These are phyloP conservation scores for Colletotrichum neosansevieriae DNA, from an alignment of 2,329 filamentous ascomycete species.

Conservation along the genomic window DNA sequence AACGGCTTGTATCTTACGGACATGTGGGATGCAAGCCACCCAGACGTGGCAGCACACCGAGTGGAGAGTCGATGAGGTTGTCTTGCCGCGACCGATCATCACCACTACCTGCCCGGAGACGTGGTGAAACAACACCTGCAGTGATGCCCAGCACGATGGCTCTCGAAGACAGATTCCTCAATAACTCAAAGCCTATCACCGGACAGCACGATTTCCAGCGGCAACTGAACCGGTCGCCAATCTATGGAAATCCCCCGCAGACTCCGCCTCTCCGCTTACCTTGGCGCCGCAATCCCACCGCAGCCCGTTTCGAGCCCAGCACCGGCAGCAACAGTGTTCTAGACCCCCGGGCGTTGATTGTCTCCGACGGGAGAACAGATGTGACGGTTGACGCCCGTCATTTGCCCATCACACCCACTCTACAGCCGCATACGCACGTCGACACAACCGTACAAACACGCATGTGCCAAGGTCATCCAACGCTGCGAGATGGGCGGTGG, in stretches of 20 bases:
- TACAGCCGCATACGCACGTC: no score
- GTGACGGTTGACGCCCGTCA: no score
- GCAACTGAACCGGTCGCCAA: constrained; percentile 9
- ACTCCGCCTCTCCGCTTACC: neutral
- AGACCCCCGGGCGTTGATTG: no score
- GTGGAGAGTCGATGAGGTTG: neutral
- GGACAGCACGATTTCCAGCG: neutral
- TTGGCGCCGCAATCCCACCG: neutral
- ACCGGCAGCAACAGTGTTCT: no score
- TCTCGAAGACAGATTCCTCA: constrained; percentile 3
- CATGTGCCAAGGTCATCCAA: neutral
- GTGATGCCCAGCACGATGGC: neutral
- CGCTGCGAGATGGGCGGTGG: constrained; percentile 1
- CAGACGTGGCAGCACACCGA: neutral
- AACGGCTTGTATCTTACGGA: neutral
- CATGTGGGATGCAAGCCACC: constrained; percentile 10
- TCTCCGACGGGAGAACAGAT: no score
- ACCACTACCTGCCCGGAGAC: constrained; percentile 2
- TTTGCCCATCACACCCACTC: no score
- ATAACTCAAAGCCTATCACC: neutral
- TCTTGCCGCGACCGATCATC: constrained; percentile 4
- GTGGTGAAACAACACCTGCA: constrained; percentile 14
- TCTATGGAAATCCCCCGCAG: neutral
- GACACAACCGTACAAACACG: neutral
- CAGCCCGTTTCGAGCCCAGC: neutral